Base-by-base conservation (phyloP, 352 stramenopile genomes). In the Phytophthora sp. region DNA sequence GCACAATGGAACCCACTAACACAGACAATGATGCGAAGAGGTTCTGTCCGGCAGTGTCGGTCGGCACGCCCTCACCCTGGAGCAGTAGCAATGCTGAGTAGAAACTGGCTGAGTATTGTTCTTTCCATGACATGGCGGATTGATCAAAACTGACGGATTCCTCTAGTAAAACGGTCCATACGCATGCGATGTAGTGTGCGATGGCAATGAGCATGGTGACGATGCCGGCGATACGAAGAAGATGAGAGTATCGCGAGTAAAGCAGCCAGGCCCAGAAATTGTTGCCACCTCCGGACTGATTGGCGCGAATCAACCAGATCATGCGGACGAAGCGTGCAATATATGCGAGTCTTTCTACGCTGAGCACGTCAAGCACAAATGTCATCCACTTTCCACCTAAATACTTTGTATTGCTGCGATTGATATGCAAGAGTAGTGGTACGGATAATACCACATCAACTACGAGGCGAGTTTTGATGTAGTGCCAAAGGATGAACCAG, bases 141-240 rank as follows among this genome's bases (percentile, higher is more conserved):
- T n/a, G n/a, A n/a, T n/a, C n/a, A n/a, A n/a, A n/a, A n/a, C n/a
- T n/a, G n/a, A n/a, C n/a, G n/a, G n/a, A n/a, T n/a, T n/a, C n/a
- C n/a, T n/a, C n/a, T n/a, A 54, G 46, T 8, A 54, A 11, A 15
- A 32, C 30, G 10, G 30, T 65, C 77, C 74, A 87, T 21, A 48
- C 30, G 26, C 77, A 87, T 3, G 77, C 72, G 9, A 76, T 65
- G 46, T 81, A 67, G 51, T 83, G 74, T n/a, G 71, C 61, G 17
- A 75, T 69, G 12, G 70, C 30, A 12, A 84, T 18, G n/a, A 84
- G 45, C 21, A 70, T n/a, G n/a, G 62, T 26, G 1, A 85, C 35
- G 30, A 82, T 55, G 7, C 57, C 54, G 23, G 49, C 27, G 8
- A 84, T 64, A 11, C 66, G 61, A 13, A 82, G 26, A 15, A 73